phyloP scores from a whole-genome alignment of 768 basidiomycete species.

The Calocybe gangraenosa region DNA sequence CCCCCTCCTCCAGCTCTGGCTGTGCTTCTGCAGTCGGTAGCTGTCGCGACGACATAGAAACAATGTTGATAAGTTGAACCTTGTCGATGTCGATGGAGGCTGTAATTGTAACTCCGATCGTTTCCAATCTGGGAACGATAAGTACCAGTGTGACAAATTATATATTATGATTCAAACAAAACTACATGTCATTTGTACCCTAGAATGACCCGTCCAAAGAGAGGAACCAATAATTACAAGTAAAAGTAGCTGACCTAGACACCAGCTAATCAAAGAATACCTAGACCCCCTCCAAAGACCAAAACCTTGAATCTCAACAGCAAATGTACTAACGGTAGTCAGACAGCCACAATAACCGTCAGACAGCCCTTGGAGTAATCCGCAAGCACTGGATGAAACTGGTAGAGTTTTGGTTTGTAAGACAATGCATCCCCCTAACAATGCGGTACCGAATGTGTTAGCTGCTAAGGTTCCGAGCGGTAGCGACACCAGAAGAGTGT shows the following conservation, averaged over 20 bases:
- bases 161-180: slow-evolving; percentile 31
- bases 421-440: slow-evolving; percentile 71
- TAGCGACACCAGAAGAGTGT: slow-evolving; percentile 54
- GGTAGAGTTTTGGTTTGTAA: slow-evolving; percentile 53
- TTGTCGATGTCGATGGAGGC: slow-evolving; percentile 22
- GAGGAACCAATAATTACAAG: slow-evolving; percentile 71
- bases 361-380: slow-evolving; percentile 71
- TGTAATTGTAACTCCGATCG: slow-evolving; percentile 35
- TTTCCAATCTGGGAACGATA: slow-evolving; percentile 15
- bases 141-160: not conserved
- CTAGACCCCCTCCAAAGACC: slow-evolving; percentile 52
- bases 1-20: slow-evolving; percentile 63
- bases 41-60: slow-evolving; percentile 35
- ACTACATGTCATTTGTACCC: slow-evolving; percentile 46
- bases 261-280: slow-evolving; percentile 70
- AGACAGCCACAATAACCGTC: slow-evolving; percentile 97
- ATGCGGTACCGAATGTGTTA: slow-evolving; percentile 75
- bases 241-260: slow-evolving; percentile 63
- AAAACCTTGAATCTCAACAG: slow-evolving; percentile 67
- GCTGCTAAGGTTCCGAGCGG: slow-evolving; percentile 79
- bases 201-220: slow-evolving; percentile 40
- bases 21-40: slow-evolving; percentile 36
- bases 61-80: slow-evolving; percentile 8
- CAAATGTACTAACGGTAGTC: slow-evolving; percentile 92
- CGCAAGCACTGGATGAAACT: slow-evolving; percentile 48